Evolutionary conservation across 2,329 filamentous ascomycete genomes (phyloP).

Genomic region (Penicillium freii): DNA sequence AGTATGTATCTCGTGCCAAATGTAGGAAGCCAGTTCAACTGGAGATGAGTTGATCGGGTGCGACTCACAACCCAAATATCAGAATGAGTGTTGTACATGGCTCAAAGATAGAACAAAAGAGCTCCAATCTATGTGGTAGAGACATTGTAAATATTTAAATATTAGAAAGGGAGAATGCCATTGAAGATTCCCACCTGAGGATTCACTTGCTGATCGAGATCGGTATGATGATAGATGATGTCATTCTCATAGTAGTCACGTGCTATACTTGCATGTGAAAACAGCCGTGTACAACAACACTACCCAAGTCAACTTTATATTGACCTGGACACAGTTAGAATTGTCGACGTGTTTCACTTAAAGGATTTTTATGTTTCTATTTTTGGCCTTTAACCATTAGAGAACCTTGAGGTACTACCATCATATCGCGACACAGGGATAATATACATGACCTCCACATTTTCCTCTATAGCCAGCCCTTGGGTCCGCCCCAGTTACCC

Average conservation of each 20-base stretch:
- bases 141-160: neutral
- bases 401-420: neutral
- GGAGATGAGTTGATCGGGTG: neutral
- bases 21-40: neutral
- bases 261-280: neutral
- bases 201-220: neutral
- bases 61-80: conserved; percentile 58
- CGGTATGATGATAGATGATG: conserved; percentile 4
- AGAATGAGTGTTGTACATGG: conserved; percentile 52
- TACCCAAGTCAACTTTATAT: neutral
- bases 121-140: neutral
- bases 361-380: neutral
- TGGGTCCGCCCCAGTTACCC: conserved; percentile 61
- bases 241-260: neutral
- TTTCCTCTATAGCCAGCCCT: conserved; percentile 45
- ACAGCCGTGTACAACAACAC: no score
- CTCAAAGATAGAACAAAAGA: neutral
- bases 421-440: neutral
- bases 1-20: no score
- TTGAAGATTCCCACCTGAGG: neutral
- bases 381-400: neutral
- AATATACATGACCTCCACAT: neutral
- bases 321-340: neutral
- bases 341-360: fast-evolving
- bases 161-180: neutral